phyloP scores from a whole-genome alignment of 225 moss, liverwort and hornwort species.

The Lunularia cruciata region DNA sequence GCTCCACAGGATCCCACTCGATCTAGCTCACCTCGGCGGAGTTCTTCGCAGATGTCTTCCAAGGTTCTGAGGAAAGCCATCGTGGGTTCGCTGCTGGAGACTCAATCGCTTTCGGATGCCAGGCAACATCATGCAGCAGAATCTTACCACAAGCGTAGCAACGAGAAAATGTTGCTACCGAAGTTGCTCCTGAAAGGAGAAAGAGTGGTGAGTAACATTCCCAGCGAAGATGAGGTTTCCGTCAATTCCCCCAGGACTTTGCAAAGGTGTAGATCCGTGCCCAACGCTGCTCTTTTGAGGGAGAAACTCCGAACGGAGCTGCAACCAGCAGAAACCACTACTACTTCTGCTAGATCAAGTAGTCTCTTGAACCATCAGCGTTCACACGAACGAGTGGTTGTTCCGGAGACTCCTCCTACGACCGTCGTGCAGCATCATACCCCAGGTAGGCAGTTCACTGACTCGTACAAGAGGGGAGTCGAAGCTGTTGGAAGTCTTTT shows the following conservation, averaged over 20 bases:
- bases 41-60: slow-evolving; percentile 32
- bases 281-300: slow-evolving; percentile 50
- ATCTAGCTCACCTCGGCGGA: slow-evolving; percentile 25
- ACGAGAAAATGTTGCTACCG: slow-evolving; percentile 10
- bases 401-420: neutral
- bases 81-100: slow-evolving; percentile 33
- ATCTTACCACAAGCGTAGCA: slow-evolving; percentile 6
- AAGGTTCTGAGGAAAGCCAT: slow-evolving; percentile 35
- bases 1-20: slow-evolving; percentile 6
- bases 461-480: slow-evolving; percentile 41
- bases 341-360: slow-evolving; percentile 4
- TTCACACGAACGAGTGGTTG: slow-evolving; percentile 12
- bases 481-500: slow-evolving; percentile 43
- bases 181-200: slow-evolving; percentile 21
- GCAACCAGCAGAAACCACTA: slow-evolving; percentile 16
- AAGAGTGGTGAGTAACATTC: slow-evolving; percentile 25
- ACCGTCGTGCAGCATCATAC: neutral
- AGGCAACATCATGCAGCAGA: neutral
- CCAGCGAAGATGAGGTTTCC: slow-evolving; percentile 39
- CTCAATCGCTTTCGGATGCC: slow-evolving; percentile 5
- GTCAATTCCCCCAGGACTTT: slow-evolving; percentile 31
- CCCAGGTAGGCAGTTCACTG: slow-evolving; percentile 29
- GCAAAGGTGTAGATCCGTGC: slow-evolving; percentile 59
- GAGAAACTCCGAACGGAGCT: slow-evolving; percentile 29
- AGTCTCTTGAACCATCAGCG: slow-evolving; percentile 11